A percentile compares a stretch with the other conserved stretches of the same genome.
These are phyloP conservation scores for Scheffersomyces spartinae DNA, from an alignment of 805 yeast genomes.

Conservation along the genomic window DNA sequence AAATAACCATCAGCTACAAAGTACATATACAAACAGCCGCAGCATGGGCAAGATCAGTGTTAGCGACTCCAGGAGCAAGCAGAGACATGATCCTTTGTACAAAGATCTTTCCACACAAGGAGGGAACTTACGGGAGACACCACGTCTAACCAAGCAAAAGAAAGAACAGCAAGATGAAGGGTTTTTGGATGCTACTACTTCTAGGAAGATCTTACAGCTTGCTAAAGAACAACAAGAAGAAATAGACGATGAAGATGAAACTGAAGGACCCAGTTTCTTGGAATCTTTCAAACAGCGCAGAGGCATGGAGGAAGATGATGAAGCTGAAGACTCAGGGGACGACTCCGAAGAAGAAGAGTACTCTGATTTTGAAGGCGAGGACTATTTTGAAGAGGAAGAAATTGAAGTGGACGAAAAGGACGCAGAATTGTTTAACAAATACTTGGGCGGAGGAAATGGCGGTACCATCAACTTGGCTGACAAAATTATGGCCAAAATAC, in stretches of 20 bases:
- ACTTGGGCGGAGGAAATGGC: slow-evolving; percentile 33
- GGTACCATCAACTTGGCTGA: slow-evolving; percentile 73
- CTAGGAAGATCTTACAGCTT: slow-evolving; percentile 76
- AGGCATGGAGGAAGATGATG: slow-evolving; percentile 6
- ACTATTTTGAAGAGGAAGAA: slow-evolving; percentile 41
- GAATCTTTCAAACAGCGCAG: slow-evolving; percentile 9
- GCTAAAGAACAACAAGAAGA: slow-evolving; percentile 94
- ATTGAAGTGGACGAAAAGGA: slow-evolving; percentile 69
- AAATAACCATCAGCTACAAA: too few species aligned
- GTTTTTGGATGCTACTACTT: slow-evolving; percentile 67
- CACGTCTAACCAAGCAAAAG: slow-evolving; percentile 15
- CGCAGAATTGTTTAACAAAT: slow-evolving; percentile 72
- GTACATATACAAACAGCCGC: too few species aligned
- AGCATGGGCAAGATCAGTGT: slow-evolving; percentile 59
- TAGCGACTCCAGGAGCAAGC: slow-evolving; percentile 38
- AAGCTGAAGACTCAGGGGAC: slow-evolving; percentile 23
- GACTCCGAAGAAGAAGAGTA: slow-evolving; percentile 38
- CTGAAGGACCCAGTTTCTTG: slow-evolving; percentile 5
- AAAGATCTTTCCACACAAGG: slow-evolving; percentile 66
- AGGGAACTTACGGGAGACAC: slow-evolving; percentile 49
- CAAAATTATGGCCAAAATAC: slow-evolving; percentile 81
- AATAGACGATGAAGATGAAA: slow-evolving; percentile 54
- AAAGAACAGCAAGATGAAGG: slow-evolving; percentile 40
- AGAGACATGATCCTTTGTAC: slow-evolving; percentile 72
- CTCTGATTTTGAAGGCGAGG: slow-evolving; percentile 44